Percentiles rank a stretch among this genome's conserved stretches.
Conservation (phyloP, 768 basidiomycete species). For the Paxillus rubicundulus region DNA sequence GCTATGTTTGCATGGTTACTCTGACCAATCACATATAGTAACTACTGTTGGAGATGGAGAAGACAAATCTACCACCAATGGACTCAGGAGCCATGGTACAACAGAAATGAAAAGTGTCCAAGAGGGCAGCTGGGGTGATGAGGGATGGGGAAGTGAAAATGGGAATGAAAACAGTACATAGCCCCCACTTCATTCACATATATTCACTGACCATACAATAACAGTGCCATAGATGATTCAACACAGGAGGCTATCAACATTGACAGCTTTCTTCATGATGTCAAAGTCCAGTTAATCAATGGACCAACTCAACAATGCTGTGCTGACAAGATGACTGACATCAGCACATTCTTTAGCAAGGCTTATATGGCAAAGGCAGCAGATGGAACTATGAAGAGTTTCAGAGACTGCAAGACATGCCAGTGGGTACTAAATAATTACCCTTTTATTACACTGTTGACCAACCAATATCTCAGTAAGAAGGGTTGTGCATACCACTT, state of each 20-base stretch:
- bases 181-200: too few species aligned
- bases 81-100: too few species aligned
- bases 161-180: too few species aligned
- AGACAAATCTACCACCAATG: too few species aligned
- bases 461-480: not conserved
- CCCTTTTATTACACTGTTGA: not conserved
- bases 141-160: too few species aligned
- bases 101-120: too few species aligned
- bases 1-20: too few species aligned
- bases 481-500: not conserved
- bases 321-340: not conserved
- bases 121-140: too few species aligned
- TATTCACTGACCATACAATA: too few species aligned
- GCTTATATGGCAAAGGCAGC: not conserved
- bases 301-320: not conserved
- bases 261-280: constrained; percentile 13
- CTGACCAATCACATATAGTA: too few species aligned
- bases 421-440: not conserved
- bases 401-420: constrained; percentile 1
- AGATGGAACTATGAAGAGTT: not conserved
- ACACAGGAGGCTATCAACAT: not conserved
- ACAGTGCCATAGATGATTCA: too few species aligned
- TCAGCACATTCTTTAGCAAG: not conserved
- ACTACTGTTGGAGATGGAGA: too few species aligned
- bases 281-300: constrained; percentile 6